Evolutionary conservation across 495 filamentous ascomycete species (phyloP), one percentile per base, ranked within the genome.

Genomic region (Pyrenula massariospora): DNA sequence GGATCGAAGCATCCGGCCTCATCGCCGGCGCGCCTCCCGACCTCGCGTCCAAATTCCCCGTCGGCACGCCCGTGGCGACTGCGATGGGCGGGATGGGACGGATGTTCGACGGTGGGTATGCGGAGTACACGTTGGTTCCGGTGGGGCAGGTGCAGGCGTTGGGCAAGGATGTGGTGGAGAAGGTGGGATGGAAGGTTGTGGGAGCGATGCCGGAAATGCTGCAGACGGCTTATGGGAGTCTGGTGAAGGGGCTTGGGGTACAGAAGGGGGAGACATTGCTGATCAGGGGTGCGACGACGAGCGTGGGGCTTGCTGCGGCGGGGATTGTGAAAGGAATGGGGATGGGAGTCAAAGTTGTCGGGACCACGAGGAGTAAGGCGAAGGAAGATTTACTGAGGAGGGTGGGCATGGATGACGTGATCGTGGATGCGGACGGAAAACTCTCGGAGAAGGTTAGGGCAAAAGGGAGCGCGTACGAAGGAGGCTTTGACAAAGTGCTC

Each of bases 161-260:
- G 31, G 31, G 15, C 15, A 15, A 42, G 31, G 8, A 42, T 5
- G 31, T 42, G 31, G 62, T 62, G 20, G 52, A 80, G 10, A 60
- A 70, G 47, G 42, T 77, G 19, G 56, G 59, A 8, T 78, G 78
- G 71, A 70, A 68, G 50, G 61, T 68, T 1, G 55, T 81, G 0
- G 79, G 76, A 12, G 75, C 74, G 0, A 59, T 79, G 49, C 77
- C 77, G 1, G 78, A 80, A 64, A 80, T 80, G 76, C 36, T 80
- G 56, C 77, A 79, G 65, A 80, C 78, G 21, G 73, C 78, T 2
- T 81, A 72, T 60, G 78, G 77, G 3, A 64, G 67, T 8, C 52
- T 81, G 25, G 66, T 71, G 12, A 63, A 58, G 31, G 57, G 63
- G 19, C 59, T 81, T 25, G 57, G 66, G 24, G 42, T 80, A 12